Base-by-base conservation (phyloP, 2,329 filamentous ascomycete species). In the Aspergillus sp. region DNA sequence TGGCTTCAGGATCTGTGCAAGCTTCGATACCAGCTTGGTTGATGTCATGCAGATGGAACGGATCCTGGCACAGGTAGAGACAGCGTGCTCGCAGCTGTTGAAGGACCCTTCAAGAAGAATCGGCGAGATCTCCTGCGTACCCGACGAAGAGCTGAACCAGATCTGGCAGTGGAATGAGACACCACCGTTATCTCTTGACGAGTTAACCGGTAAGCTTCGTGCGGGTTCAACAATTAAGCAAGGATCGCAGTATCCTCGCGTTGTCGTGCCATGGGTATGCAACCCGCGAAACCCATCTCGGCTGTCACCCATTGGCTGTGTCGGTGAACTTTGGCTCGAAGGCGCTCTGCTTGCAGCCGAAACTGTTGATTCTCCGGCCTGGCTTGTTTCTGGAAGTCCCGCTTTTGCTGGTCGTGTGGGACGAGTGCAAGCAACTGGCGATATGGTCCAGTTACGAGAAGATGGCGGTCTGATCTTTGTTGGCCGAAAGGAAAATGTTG, bases 101-200 rank as follows among this genome's bases (percentile, higher is more conserved):
- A 70, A 65, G 9, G 66, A 66, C 27, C 59, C 72, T 4, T 64
- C 68, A 0, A 63, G 58, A 19, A 64, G 54, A 8, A 40, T 73
- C 12, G 65, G 65, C 4, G 68, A 77, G 15, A 73, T 80, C 19
- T 74, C 71, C 5, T 75, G 69, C 51, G 53, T 80, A 6, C 69
- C 75, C 0, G 66, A 70, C 27, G 57, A 55, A 0, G 77, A 80
- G 57, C 45, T 78, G 56, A 64, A 73, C 27, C 65, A 74, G 50
- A 79, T 81, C 20, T 80, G 78, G 79, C 49, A 66, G 19, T 76
- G 73, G 72, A 80, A 80, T 53, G 58, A 68, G 33, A 66, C 51
- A 2, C 64, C 75, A 1, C 76, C 77, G 2, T 57, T 78, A 56
- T 61, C 69, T 2, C 54, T 72, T 8, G 70, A 78, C 30, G 57